These are phyloP conservation scores for Wickerhamomyces kurtzmanii DNA, from an alignment of 805 yeast genomes.

Conservation along the genomic window DNA sequence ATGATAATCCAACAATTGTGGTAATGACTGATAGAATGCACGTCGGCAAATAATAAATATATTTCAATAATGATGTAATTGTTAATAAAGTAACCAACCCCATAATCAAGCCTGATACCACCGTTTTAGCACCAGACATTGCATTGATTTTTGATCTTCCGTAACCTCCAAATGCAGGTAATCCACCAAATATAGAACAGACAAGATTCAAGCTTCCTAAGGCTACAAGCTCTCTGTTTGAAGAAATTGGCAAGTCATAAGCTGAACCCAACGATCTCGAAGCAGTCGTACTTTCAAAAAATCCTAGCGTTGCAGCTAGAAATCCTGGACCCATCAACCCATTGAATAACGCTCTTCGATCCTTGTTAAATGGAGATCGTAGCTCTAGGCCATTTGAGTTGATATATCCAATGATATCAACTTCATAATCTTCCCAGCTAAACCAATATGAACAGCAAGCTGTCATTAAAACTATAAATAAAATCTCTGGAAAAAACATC, in stretches of 20 bases:
- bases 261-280: conserved; percentile 74
- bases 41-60: conserved; percentile 64
- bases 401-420: conserved; percentile 65
- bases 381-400: conserved; percentile 38
- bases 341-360: conserved; percentile 37
- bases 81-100: conserved; percentile 66
- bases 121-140: conserved; percentile 79
- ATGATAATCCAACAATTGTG: conserved; percentile 63
- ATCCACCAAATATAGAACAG: conserved; percentile 46
- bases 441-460: conserved; percentile 39
- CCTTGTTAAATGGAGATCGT: conserved; percentile 46
- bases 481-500: conserved; percentile 76
- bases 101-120: conserved; percentile 75
- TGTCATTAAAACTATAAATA: conserved; percentile 57
- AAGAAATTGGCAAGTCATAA: conserved; percentile 63
- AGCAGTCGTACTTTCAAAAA: conserved; percentile 90
- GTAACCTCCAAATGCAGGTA: conserved; percentile 94
- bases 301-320: conserved; percentile 76
- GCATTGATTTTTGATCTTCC: conserved; percentile 89
- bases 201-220: conserved; percentile 67
- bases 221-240: conserved; percentile 88
- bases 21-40: conserved; percentile 78
- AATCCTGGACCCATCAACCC: conserved; percentile 60
- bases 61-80: conserved; percentile 46
- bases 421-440: conserved; percentile 45